phyloP scores from a whole-genome alignment of 1,139 yeast species.

The Starmera stellimalicola region DNA sequence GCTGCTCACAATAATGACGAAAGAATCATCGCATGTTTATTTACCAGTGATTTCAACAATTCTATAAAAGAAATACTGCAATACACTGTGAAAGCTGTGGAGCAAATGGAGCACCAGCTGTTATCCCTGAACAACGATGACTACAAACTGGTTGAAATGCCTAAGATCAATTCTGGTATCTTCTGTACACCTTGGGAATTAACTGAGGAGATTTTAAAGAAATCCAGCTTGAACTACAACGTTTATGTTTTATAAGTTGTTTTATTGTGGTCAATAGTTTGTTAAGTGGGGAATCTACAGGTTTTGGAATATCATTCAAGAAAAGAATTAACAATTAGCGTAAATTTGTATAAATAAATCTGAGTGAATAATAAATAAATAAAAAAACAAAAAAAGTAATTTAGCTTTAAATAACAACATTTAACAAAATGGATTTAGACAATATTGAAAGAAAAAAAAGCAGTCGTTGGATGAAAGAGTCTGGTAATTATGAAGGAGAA shows the following conservation, averaged over 20 bases:
- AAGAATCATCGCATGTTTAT: constrained; percentile 48
- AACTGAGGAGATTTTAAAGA: constrained; percentile 43
- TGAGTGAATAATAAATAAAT: too few species aligned
- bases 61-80: constrained; percentile 35
- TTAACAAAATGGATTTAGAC: constrained; percentile 19
- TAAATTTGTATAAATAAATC: too few species aligned
- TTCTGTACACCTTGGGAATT: constrained; percentile 72
- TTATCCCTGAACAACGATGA: neutral
- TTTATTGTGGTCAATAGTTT: too few species aligned
- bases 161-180: constrained; percentile 72
- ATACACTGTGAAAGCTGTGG: constrained; percentile 39
- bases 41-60: constrained; percentile 42
- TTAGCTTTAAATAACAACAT: neutral
- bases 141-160: constrained; percentile 33
- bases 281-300: too few species aligned
- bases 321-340: too few species aligned
- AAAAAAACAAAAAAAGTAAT: too few species aligned
- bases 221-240: constrained; percentile 25
- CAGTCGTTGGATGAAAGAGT: constrained; percentile 55
- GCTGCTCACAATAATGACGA: constrained; percentile 24
- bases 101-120: constrained; percentile 35
- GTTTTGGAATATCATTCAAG: too few species aligned
- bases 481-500: constrained; percentile 47
- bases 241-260: constrained; percentile 41
- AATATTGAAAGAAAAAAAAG: constrained; percentile 47